Evolutionary conservation across 768 basidiomycete genomes (phyloP).

Genomic region (Hirschioporus abietinus): DNA sequence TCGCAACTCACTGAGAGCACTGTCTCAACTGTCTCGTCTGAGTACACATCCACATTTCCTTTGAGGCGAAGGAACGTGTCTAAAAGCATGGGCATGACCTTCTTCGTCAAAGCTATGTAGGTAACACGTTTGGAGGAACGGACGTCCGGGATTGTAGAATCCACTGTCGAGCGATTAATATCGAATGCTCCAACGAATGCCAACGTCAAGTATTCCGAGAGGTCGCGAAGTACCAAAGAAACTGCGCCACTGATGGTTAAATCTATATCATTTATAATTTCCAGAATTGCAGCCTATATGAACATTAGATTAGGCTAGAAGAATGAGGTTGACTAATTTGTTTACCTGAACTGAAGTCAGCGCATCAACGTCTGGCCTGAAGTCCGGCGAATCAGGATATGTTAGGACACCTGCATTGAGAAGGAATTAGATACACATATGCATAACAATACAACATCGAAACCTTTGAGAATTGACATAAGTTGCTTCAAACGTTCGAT

Average conservation of each 20-base stretch:
- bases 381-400: constrained; percentile 79
- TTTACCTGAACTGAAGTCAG: constrained; percentile 76
- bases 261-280: constrained; percentile 64
- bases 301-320: constrained; percentile 14
- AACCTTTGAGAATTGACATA: constrained; percentile 75
- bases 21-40: constrained; percentile 81
- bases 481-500: constrained; percentile 59
- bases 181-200: constrained; percentile 82
- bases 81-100: constrained; percentile 77
- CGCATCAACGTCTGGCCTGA: constrained; percentile 80
- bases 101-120: constrained; percentile 87
- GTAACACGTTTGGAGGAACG: constrained; percentile 57
- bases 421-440: neutral
- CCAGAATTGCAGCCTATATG: constrained; percentile 62
- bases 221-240: constrained; percentile 74
- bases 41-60: constrained; percentile 54
- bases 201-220: constrained; percentile 82
- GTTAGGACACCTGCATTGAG: constrained; percentile 57
- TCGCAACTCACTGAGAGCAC: constrained; percentile 58
- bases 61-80: constrained; percentile 72
- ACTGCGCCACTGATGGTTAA: constrained; percentile 55
- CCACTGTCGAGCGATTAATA: constrained; percentile 16
- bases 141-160: constrained; percentile 17
- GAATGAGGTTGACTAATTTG: neutral
- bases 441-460: constrained; percentile 10